Conservation (phyloP, 768 basidiomycete genomes). For the Nidularia pulvinata region DNA sequence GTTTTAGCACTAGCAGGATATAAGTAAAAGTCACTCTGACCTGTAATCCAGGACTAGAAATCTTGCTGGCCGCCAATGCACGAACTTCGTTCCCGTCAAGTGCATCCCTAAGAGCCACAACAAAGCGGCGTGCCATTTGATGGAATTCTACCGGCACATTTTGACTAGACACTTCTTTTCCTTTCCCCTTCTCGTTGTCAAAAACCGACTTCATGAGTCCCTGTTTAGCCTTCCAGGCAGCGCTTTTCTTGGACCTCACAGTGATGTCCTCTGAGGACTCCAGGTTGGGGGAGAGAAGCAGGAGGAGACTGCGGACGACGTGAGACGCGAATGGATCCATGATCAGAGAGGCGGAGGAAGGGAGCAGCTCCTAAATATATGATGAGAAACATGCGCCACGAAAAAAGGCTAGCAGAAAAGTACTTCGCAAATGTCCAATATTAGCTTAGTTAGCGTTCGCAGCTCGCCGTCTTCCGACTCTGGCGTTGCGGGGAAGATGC, state of each 20-base stretch:
- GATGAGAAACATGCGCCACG: not conserved
- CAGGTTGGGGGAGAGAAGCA: constrained; percentile 69
- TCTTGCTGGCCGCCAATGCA: constrained; percentile 73
- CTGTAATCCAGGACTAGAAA: constrained; percentile 76
- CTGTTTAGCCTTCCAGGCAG: constrained; percentile 79
- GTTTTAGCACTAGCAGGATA: constrained; percentile 6
- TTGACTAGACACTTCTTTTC: constrained; percentile 18
- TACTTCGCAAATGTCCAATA: constrained; percentile 68
- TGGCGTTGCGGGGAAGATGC: constrained; percentile 48
- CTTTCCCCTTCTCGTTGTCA: constrained; percentile 37
- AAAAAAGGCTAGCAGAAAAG: constrained; percentile 11
- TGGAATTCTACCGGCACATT: constrained; percentile 48
- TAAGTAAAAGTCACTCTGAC: constrained; percentile 32
- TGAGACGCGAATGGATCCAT: constrained; percentile 93
- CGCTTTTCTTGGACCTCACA: constrained; percentile 85
- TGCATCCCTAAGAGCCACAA: constrained; percentile 49
- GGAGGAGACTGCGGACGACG: constrained; percentile 77
- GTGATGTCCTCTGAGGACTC: constrained; percentile 34
- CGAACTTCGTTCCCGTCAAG: constrained; percentile 74
- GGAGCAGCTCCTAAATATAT: constrained; percentile 63
- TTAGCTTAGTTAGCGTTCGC: constrained; percentile 59
- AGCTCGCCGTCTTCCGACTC: constrained; percentile 64
- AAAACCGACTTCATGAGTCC: constrained; percentile 84
- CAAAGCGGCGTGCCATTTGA: constrained; percentile 38
- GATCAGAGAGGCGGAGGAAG: constrained; percentile 60